phyloP scores from a whole-genome alignment of 2,329 filamentous ascomycete genomes.

The Fusarium sp. region DNA sequence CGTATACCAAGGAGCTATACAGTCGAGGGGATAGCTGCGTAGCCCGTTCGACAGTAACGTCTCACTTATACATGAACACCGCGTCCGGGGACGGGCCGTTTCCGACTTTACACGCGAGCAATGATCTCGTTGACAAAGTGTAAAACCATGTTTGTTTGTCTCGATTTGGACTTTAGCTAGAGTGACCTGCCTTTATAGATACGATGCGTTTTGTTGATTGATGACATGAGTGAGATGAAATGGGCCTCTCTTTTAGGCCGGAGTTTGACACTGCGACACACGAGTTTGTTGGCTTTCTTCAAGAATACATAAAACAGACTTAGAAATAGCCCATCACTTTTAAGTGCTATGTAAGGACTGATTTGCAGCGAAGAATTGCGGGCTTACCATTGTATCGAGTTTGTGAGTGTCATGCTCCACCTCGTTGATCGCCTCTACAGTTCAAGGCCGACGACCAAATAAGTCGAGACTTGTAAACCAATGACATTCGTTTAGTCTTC shows the following conservation, averaged over 20 bases:
- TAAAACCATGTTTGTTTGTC: background rate
- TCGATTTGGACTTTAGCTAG: background rate
- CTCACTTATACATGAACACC: background rate
- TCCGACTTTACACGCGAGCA: background rate
- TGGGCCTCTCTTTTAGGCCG: background rate
- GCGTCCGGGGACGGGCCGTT: background rate
- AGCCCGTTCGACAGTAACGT: background rate
- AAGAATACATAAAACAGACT: too few relatives aligned
- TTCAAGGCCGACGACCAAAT: background rate
- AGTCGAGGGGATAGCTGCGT: background rate
- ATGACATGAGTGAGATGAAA: background rate
- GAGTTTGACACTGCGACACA: background rate
- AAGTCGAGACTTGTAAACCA: background rate
- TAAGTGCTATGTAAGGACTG: too few relatives aligned
- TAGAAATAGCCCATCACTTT: too few relatives aligned
- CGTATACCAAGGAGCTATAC: background rate
- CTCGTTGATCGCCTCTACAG: background rate
- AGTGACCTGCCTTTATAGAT: background rate
- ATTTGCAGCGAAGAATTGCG: too few relatives aligned
- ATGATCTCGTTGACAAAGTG: background rate
- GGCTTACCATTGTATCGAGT: background rate
- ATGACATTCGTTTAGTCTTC: background rate
- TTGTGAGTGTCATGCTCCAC: background rate
- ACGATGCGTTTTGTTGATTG: background rate
- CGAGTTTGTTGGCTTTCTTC: too few relatives aligned